These are phyloP conservation scores for Astrocystis sublimbata DNA, from an alignment of 495 filamentous ascomycete genomes.

Conservation along the genomic window DNA sequence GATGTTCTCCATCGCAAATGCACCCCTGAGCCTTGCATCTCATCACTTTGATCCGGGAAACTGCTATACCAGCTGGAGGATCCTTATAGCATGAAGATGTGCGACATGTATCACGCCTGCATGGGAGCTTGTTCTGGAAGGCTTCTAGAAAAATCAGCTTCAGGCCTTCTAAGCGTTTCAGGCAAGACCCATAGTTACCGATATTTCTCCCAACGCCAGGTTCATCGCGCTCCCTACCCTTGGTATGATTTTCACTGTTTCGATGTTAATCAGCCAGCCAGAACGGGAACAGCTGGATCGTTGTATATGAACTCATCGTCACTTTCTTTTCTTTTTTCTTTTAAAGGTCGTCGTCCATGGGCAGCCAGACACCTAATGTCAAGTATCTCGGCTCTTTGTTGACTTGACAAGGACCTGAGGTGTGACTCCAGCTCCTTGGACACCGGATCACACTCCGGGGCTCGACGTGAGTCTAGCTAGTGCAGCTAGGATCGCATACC, in stretches of 20 bases:
- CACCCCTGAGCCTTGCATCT: slow-evolving; percentile 8
- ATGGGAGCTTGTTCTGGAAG: neutral
- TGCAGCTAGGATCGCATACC: neutral
- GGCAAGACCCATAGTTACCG: neutral
- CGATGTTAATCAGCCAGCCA: neutral
- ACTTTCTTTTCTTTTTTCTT: too few relatives aligned
- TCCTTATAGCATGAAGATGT: slow-evolving; percentile 12
- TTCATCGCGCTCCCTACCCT: neutral
- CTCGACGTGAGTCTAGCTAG: neutral
- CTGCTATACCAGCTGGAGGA: neutral
- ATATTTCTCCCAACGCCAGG: neutral
- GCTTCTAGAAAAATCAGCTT: neutral
- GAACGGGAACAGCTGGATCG: too few relatives aligned
- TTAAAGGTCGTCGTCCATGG: too few relatives aligned
- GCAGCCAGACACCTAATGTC: too few relatives aligned
- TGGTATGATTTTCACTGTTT: neutral
- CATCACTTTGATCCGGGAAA: neutral
- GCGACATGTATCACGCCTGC: slow-evolving; percentile 4
- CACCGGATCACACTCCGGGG: neutral
- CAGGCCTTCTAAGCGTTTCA: neutral
- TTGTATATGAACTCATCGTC: too few relatives aligned
- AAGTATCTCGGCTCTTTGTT: too few relatives aligned
- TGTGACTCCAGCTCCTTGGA: too few relatives aligned
- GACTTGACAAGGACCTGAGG: too few relatives aligned
- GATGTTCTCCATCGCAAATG: neutral